Conservation (phyloP, 495 filamentous ascomycete species). For the Xylaria castorea region DNA sequence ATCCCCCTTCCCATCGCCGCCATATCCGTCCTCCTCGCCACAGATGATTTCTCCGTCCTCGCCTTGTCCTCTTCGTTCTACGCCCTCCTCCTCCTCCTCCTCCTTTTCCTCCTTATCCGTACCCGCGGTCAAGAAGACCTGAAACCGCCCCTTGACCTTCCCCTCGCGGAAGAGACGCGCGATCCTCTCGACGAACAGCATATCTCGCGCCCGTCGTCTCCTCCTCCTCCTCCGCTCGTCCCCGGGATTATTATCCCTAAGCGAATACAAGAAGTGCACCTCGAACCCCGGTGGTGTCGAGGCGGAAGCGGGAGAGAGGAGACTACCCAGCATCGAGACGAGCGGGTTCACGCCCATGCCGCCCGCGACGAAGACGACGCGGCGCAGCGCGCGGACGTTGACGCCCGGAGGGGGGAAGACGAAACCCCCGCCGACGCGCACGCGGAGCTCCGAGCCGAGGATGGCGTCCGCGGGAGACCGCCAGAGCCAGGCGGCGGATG, state of each 20-base stretch:
- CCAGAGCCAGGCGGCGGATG: constrained; percentile 67
- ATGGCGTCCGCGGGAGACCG: constrained; percentile 49
- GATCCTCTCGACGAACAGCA: constrained; percentile 57
- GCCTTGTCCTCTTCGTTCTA: neutral
- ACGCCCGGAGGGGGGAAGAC: constrained; percentile 69
- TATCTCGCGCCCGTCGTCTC: constrained; percentile 21
- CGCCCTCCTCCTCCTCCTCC: neutral
- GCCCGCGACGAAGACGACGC: constrained; percentile 77
- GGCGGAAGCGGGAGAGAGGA: constrained; percentile 44
- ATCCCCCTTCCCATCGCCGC: neutral
- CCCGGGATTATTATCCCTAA: constrained; percentile 38
- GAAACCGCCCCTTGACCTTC: constrained; percentile 37
- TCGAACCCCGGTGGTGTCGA: constrained; percentile 25
- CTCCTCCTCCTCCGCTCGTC: neutral
- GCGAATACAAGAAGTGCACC: constrained; percentile 48
- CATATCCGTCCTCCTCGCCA: constrained; percentile 18
- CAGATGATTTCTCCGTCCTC: constrained; percentile 32
- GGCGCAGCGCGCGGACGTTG: constrained; percentile 50
- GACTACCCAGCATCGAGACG: constrained; percentile 52
- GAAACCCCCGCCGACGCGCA: constrained; percentile 83
- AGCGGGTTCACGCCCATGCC: constrained; percentile 84
- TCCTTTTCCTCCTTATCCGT: no score
- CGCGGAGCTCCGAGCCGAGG: constrained; percentile 60
- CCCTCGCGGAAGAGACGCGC: constrained; percentile 41
- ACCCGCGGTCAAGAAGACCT: constrained; percentile 45